Evolutionary conservation across 495 filamentous ascomycete genomes (phyloP).

Genomic region (Geoglossum glabrum): DNA sequence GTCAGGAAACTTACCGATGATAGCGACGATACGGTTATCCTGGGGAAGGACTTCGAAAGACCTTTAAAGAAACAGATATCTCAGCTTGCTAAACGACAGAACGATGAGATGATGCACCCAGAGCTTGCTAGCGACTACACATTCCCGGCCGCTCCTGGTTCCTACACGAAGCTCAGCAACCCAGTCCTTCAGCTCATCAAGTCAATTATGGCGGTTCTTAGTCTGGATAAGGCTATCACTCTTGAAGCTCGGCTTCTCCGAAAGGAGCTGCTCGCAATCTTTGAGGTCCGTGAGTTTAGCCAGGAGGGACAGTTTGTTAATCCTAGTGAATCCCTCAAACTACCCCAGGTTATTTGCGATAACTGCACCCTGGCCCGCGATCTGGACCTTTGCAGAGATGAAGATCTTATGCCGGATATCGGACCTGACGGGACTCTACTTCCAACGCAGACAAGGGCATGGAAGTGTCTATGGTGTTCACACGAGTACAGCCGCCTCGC

Average conservation of each 20-base stretch:
- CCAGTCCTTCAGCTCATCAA: slow-evolving; percentile 82
- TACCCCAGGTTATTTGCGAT: slow-evolving; percentile 62
- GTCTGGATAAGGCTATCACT: slow-evolving; percentile 68
- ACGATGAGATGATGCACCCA: slow-evolving; percentile 75
- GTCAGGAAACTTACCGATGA: slow-evolving; percentile 37
- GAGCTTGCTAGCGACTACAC: slow-evolving; percentile 71
- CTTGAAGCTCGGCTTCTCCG: slow-evolving; percentile 71
- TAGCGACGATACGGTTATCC: slow-evolving; percentile 36
- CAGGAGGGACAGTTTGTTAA: slow-evolving; percentile 72
- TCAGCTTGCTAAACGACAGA: slow-evolving; percentile 56
- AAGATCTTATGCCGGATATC: slow-evolving; percentile 45
- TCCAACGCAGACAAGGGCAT: slow-evolving; percentile 26
- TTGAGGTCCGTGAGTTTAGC: slow-evolving; percentile 88
- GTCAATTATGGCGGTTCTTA: slow-evolving; percentile 72
- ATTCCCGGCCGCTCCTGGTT: slow-evolving; percentile 72
- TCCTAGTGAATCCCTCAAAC: slow-evolving; percentile 50
- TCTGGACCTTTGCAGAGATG: slow-evolving; percentile 86
- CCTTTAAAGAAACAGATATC: slow-evolving; percentile 77
- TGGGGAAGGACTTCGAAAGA: slow-evolving; percentile 63
- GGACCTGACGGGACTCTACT: slow-evolving; percentile 1
- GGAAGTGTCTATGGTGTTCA: slow-evolving; percentile 63
- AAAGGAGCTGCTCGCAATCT: slow-evolving; percentile 71
- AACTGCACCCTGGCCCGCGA: slow-evolving; percentile 76
- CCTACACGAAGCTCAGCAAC: slow-evolving; percentile 45
- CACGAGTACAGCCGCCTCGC: slow-evolving; percentile 51